These are phyloP conservation scores for Pseudoscleropodium purum DNA, from an alignment of 225 moss, liverwort and hornwort genomes.

Conservation along the genomic window DNA sequence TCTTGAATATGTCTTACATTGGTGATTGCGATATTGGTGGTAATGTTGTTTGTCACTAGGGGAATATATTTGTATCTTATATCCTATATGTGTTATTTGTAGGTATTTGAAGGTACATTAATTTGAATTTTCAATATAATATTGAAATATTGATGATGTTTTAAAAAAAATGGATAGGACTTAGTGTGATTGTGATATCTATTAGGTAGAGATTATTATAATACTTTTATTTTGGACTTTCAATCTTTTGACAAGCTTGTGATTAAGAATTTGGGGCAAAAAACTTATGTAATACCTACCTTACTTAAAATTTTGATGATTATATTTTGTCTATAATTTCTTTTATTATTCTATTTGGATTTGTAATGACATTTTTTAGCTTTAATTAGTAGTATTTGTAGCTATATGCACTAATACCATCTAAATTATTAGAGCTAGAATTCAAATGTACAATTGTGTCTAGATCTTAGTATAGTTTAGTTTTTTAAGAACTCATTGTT, in stretches of 20 bases:
- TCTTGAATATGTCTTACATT: not conserved
- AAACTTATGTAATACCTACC: fast-evolving
- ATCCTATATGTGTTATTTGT: not conserved
- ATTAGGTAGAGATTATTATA: not conserved
- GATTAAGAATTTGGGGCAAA: not conserved
- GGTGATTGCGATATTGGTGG: not conserved
- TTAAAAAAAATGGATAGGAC: not conserved
- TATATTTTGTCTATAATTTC: not conserved
- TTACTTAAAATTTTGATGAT: not conserved
- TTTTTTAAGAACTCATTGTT: not conserved
- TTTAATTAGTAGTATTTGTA: not conserved
- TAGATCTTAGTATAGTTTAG: not conserved
- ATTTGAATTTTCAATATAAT: not conserved
- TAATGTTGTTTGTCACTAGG: not conserved
- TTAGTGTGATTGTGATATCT: not conserved
- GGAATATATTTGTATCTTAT: not conserved
- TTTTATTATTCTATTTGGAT: not conserved
- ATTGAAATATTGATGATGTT: not conserved
- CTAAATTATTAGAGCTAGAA: not conserved
- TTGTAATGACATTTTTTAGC: not conserved
- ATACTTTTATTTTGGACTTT: not conserved
- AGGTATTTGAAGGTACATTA: not conserved
- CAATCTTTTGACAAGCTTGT: not conserved
- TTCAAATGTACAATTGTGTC: not conserved
- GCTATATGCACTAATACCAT: not conserved